These are phyloP conservation scores for Sordariomycetes sp. DNA, from an alignment of 2,329 filamentous ascomycete genomes.

Conservation along the genomic window DNA sequence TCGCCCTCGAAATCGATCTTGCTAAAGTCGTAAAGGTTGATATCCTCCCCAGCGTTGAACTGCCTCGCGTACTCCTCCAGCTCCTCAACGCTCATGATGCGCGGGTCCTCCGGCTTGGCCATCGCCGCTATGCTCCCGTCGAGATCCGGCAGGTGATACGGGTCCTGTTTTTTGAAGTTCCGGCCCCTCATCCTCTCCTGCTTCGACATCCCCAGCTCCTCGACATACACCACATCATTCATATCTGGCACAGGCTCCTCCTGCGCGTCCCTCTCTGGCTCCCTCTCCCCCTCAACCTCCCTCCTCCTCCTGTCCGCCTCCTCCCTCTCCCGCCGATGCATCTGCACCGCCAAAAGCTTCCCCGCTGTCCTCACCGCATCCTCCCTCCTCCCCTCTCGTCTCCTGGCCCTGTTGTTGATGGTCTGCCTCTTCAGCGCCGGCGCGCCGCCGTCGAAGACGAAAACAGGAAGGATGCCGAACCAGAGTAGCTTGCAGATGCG, in stretches of 20 bases:
- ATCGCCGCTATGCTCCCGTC: constrained; percentile 69
- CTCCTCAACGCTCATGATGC: constrained; percentile 93
- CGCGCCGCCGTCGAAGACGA: constrained; percentile 95
- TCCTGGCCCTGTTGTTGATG: constrained; percentile 62
- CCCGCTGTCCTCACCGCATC: constrained; percentile 88
- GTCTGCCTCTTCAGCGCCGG: constrained; percentile 85
- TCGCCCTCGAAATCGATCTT: constrained; percentile 97
- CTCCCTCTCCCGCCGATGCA: constrained; percentile 81
- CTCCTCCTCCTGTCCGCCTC: constrained; percentile 54
- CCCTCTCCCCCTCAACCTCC: constrained; percentile 18
- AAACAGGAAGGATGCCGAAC: constrained; percentile 91
- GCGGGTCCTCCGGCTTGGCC: constrained; percentile 81
- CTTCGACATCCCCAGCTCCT: constrained; percentile 72
- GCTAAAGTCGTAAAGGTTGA: constrained; percentile 87
- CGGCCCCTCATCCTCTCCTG: constrained; percentile 62
- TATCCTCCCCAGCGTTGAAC: constrained; percentile 84
- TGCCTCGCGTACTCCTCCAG: constrained; percentile 87
- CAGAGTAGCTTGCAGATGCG: constrained; percentile 96
- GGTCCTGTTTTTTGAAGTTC: constrained; percentile 81
- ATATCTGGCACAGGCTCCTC: constrained; percentile 56
- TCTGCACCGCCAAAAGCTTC: constrained; percentile 83
- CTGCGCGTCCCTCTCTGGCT: constrained; percentile 21
- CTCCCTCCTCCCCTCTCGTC: constrained; percentile 78
- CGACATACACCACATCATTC: constrained; percentile 70
- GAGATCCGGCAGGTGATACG: constrained; percentile 86